Base-by-base conservation (phyloP, 2,329 filamentous ascomycete genomes). In the Celoporthe dispersa region DNA sequence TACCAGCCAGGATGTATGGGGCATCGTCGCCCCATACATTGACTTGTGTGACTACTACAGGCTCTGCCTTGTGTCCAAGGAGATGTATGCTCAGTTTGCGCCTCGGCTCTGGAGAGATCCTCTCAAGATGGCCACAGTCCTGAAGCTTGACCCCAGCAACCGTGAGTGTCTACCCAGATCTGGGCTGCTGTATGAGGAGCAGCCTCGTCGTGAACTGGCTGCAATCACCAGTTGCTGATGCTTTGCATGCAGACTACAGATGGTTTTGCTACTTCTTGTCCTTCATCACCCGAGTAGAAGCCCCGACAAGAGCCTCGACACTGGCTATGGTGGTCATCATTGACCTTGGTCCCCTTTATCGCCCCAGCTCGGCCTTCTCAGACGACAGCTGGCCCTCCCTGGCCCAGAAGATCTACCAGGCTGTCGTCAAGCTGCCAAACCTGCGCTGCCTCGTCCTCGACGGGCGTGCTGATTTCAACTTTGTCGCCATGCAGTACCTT, bases 51-150 rank as follows among this genome's bases (percentile, higher is more conserved):
- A 85, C 74, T 85, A 84, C 73, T 74, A 79, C 33, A 76, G 77
- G 9, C 81, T 88, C 59, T 87, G 85, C 74, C 81, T 82, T 51
- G 86, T 88, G 12, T 83, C 80, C 63, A 77, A 74, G 55, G 81
- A 79, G 12, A 87, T 86, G 73, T 82, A 84, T 78, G 68, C 73
- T 57, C 77, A 82, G 28, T 88, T 89, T 74, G 83, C 83, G 5
- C 84, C 85, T 28, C 82, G 80, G 5, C 77, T 89, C 25, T 89
- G 87, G 87, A 79, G 79, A 71, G 83, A 88, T 74, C 80, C 86
- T 14, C 75, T 88, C 25, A 74, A 77, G 25, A 76, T 80, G 1
- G 79, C 80, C 33, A 79, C 81, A 71, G 75, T 72, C 1, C 77
- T 82, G 11, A 82, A 82, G 7, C 74, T 85, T 33, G 80, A 83